These are phyloP conservation scores for Aegilops speltoides DNA, from an alignment of 176 grass and related monocot species.

Conservation along the genomic window DNA sequence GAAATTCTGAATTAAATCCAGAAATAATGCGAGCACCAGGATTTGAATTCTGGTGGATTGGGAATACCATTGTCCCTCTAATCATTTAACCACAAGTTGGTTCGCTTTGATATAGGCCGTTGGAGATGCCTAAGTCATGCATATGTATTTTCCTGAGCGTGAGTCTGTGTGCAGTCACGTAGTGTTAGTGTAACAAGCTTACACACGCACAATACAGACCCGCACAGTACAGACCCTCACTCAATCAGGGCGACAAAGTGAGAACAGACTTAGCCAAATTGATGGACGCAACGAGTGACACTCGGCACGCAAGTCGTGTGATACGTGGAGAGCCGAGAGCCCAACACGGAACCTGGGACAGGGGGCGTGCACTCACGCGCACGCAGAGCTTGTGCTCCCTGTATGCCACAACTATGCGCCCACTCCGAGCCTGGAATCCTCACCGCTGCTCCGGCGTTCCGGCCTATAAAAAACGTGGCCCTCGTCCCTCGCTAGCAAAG, in stretches of 20 bases:
- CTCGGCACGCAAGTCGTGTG: neutral
- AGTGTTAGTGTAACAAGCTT: no score
- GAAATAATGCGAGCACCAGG: no score
- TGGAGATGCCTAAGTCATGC: no score
- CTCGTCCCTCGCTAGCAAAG: neutral
- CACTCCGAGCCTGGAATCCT: neutral
- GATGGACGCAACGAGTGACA: neutral
- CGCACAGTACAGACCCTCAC: no score
- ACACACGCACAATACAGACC: no score
- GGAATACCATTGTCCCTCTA: no score
- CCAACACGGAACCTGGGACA: constrained; percentile 5
- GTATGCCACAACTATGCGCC: neutral
- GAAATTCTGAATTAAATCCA: no score
- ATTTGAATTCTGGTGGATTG: no score
- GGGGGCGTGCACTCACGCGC: neutral
- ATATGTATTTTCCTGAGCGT: no score
- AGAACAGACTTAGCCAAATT: neutral
- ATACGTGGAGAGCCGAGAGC: neutral
- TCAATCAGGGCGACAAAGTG: neutral
- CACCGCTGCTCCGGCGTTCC: neutral
- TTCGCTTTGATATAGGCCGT: no score
- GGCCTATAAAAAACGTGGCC: neutral
- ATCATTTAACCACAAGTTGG: no score
- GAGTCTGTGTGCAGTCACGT: no score
- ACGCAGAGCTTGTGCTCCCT: neutral